phyloP scores from a whole-genome alignment of 768 basidiomycete genomes.

The Wakefieldia striispora region DNA sequence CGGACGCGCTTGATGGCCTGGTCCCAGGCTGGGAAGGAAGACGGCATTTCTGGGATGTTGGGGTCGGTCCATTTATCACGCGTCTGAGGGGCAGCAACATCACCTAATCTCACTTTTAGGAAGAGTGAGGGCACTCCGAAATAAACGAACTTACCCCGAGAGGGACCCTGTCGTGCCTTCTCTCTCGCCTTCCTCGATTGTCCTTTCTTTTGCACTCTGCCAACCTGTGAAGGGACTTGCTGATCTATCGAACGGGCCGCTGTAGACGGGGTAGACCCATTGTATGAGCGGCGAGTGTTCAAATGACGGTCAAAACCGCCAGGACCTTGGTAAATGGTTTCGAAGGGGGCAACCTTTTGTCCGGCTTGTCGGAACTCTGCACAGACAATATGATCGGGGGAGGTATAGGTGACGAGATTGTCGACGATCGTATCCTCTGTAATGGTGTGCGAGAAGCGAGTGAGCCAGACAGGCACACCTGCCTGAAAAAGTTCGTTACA shows the following conservation, averaged over 20 bases:
- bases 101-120: too few species aligned
- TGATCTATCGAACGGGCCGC: too few species aligned
- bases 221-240: background rate
- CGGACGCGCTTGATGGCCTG: background rate
- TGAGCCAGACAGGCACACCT: conserved; percentile 10
- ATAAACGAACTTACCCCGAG: too few species aligned
- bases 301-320: background rate
- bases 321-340: background rate
- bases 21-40: background rate
- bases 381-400: background rate
- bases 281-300: background rate
- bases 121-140: too few species aligned
- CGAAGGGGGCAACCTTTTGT: background rate
- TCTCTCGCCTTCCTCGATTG: background rate
- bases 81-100: too few species aligned
- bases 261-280: background rate
- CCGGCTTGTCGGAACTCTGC: background rate
- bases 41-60: background rate
- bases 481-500: conserved; percentile 4
- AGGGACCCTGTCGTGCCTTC: background rate
- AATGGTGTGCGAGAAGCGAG: background rate
- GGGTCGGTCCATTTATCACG: conserved; percentile 1
- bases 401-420: background rate
- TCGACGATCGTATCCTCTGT: conserved; percentile 1
- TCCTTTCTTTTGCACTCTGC: background rate